phyloP scores from a whole-genome alignment of 306 rosid species.

The Cicer bijugum region DNA sequence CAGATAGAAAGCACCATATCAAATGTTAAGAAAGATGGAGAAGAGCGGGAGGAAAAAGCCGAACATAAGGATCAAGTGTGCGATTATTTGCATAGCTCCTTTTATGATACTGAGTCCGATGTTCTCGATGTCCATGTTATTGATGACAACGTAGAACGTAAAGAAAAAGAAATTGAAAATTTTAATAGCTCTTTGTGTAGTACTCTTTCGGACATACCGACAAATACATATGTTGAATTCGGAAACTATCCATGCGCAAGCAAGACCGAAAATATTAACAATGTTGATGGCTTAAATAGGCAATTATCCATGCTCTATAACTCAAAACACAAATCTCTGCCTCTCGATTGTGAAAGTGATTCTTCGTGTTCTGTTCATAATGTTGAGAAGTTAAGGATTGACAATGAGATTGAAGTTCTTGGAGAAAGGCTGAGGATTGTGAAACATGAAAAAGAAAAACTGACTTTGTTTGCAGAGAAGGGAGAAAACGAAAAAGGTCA shows the following conservation, averaged over 20 bases:
- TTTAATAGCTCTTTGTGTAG: conserved; percentile 41
- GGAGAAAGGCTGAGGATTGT: conserved; percentile 53
- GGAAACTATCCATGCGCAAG: conserved; percentile 35
- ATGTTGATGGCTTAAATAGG: conserved; percentile 2
- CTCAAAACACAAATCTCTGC: conserved; percentile 38
- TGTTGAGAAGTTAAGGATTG: conserved; percentile 51
- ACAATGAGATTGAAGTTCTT: conserved; percentile 53
- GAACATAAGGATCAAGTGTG: conserved; percentile 41
- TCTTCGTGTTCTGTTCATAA: conserved; percentile 45
- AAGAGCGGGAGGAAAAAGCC: conserved; percentile 42
- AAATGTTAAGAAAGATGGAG: conserved; percentile 38
- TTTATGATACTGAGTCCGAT: conserved; percentile 56
- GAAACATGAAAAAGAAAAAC: conserved; percentile 49
- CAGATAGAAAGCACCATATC: conserved; percentile 43
- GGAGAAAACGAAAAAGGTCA: conserved; percentile 46
- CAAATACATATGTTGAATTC: conserved; percentile 28
- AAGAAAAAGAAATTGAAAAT: conserved; percentile 47
- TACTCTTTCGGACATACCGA: conserved; percentile 43
- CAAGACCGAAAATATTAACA: conserved; percentile 21
- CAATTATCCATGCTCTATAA: conserved; percentile 12
- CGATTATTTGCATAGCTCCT: conserved; percentile 33
- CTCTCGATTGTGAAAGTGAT: conserved; percentile 42
- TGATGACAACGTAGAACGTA: conserved; percentile 55
- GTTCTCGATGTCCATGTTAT: conserved; percentile 74
- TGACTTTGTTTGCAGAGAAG: conserved; percentile 46